These are phyloP conservation scores for Sarocladium strictum DNA, from an alignment of 2,329 filamentous ascomycete species.

Conservation along the genomic window DNA sequence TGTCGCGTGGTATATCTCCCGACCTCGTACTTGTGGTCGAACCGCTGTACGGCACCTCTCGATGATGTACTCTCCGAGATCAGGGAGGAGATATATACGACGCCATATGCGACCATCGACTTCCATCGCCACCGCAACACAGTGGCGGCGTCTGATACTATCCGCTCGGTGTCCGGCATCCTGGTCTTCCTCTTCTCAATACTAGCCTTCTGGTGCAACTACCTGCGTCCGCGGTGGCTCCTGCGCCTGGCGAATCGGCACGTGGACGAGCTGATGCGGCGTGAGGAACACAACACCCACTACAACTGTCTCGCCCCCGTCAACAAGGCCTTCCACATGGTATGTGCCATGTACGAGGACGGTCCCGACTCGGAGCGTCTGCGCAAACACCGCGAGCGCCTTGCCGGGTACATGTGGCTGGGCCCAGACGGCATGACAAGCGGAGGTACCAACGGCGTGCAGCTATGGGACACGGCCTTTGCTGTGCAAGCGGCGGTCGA, in stretches of 20 bases:
- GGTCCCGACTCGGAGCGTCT: slow-evolving; percentile 21
- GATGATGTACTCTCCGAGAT: neutral
- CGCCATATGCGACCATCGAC: neutral
- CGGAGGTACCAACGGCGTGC: slow-evolving; percentile 65
- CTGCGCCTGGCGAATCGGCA: neutral
- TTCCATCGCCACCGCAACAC: neutral
- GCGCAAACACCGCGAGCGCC: slow-evolving; percentile 51
- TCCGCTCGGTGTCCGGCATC: neutral
- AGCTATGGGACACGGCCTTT: slow-evolving; percentile 64
- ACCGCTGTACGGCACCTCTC: neutral
- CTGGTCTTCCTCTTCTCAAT: neutral
- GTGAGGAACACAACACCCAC: slow-evolving; percentile 4
- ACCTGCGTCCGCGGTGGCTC: neutral
- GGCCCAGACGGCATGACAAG: slow-evolving; percentile 63
- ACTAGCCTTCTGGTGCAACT: neutral
- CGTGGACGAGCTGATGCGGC: neutral
- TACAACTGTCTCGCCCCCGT: slow-evolving; percentile 1
- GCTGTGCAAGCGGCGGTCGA: slow-evolving; percentile 54
- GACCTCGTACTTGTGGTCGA: slow-evolving; percentile 3
- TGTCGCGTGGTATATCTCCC: neutral
- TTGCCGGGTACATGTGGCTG: slow-evolving; percentile 62
- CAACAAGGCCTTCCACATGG: slow-evolving; percentile 7
- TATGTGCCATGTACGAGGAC: neutral
- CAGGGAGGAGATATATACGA: neutral
- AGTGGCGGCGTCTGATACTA: neutral